These are phyloP conservation scores for Chaetomium strumarium DNA, from an alignment of 2,329 filamentous ascomycete genomes.

Conservation along the genomic window DNA sequence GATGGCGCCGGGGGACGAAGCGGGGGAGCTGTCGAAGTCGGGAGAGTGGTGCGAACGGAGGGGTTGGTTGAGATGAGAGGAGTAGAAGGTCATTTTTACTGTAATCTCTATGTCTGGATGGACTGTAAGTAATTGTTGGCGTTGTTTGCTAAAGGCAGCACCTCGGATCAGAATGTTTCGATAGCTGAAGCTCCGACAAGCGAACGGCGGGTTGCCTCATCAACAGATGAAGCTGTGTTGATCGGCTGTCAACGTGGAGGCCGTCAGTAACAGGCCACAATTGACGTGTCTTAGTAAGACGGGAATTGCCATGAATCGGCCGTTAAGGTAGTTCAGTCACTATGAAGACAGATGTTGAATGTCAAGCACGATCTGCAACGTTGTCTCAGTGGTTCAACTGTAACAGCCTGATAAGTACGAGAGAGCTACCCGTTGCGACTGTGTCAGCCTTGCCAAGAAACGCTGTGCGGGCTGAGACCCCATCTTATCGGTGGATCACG, in stretches of 20 bases:
- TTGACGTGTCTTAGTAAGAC: neutral
- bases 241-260: slow-evolving; percentile 1
- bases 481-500: too few relatives aligned
- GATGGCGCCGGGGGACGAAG: slow-evolving; percentile 25
- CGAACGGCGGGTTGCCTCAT: neutral
- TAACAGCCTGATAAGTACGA: too few relatives aligned
- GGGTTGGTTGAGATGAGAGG: slow-evolving; percentile 11
- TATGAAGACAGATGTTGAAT: neutral
- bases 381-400: neutral
- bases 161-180: neutral
- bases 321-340: neutral
- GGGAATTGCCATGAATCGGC: slow-evolving; percentile 8
- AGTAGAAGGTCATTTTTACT: slow-evolving; percentile 21
- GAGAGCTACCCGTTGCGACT: neutral
- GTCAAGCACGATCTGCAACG: neutral
- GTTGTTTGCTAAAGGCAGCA: neutral
- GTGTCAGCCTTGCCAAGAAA: neutral
- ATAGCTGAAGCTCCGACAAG: neutral
- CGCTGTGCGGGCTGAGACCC: too few relatives aligned
- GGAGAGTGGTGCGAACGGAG: slow-evolving; percentile 13
- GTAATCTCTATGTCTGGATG: neutral
- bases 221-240: neutral
- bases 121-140: neutral
- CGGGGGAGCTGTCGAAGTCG: slow-evolving; percentile 22
- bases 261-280: neutral